These are phyloP conservation scores for Fusarium pseudocircinatum DNA, from an alignment of 2,329 filamentous ascomycete genomes.

Conservation along the genomic window DNA sequence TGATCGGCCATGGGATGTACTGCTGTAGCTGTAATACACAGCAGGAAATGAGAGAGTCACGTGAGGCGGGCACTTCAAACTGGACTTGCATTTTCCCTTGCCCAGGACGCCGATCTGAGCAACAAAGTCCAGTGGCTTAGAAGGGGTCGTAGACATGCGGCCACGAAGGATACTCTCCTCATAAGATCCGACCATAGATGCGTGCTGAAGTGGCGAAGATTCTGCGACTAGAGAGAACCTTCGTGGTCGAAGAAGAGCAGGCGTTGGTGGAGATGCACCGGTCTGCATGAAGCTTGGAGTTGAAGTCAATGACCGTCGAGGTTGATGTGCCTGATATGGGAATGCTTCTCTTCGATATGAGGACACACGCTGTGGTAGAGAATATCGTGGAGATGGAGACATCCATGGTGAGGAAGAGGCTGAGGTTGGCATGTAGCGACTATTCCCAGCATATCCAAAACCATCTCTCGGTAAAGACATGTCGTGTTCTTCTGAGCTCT, in stretches of 20 bases:
- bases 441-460: conserved; percentile 59
- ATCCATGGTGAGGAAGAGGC: conserved; percentile 59
- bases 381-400: conserved; percentile 50
- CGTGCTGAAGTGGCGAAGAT: conserved; percentile 81
- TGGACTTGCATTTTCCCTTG: conserved; percentile 86
- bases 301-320: conserved; percentile 77
- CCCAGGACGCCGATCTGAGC: conserved; percentile 96
- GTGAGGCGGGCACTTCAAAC: conserved; percentile 85
- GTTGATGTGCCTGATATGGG: conserved; percentile 81
- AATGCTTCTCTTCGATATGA: conserved; percentile 67
- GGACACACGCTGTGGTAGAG: conserved; percentile 37
- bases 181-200: conserved; percentile 97
- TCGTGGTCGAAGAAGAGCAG: conserved; percentile 64
- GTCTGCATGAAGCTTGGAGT: conserved; percentile 55
- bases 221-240: conserved; percentile 79
- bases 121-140: conserved; percentile 89
- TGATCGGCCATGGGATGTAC: conserved; percentile 68
- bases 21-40: conserved; percentile 93
- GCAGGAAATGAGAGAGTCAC: conserved; percentile 91
- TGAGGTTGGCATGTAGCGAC: conserved; percentile 79
- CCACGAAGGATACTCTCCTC: conserved; percentile 96
- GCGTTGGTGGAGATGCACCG: conserved; percentile 59
- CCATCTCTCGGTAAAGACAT: conserved; percentile 64
- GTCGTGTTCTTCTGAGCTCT: conserved; percentile 79
- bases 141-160: conserved; percentile 96